phyloP scores from a whole-genome alignment of 2,329 filamentous ascomycete genomes.

The Tolypocladium ophioglossoides region DNA sequence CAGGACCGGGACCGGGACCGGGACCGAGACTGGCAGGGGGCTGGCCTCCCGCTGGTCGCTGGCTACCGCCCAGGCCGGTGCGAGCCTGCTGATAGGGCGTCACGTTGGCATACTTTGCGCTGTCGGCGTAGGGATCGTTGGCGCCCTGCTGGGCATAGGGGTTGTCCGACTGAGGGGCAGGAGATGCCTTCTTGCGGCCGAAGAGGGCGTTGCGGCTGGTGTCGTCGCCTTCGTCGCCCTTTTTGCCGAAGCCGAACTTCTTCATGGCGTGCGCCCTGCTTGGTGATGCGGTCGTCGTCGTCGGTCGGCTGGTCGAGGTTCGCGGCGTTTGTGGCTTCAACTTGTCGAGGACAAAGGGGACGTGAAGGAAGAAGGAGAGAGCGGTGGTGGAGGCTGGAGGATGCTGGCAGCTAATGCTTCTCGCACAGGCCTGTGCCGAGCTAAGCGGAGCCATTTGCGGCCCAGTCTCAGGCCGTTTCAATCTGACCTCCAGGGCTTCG shows the following conservation, averaged over 20 bases:
- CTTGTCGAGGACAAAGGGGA: background rate
- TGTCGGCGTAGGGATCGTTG: conserved; percentile 43
- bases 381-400: background rate
- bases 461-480: background rate
- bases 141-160: conserved; percentile 45
- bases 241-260: conserved; percentile 50
- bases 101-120: conserved; percentile 32
- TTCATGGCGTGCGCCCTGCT: conserved; percentile 31
- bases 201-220: conserved; percentile 40
- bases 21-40: conserved; percentile 10
- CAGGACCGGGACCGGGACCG: background rate
- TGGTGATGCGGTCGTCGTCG: background rate
- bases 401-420: background rate
- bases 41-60: conserved; percentile 22
- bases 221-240: conserved; percentile 38
- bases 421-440: background rate
- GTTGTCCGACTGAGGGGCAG: conserved; percentile 36
- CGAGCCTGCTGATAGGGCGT: conserved; percentile 35
- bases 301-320: background rate
- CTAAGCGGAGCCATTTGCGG: background rate
- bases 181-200: conserved; percentile 40
- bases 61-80: conserved; percentile 19
- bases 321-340: background rate
- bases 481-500: background rate
- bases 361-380: background rate